Base-by-base conservation (phyloP, 176 grass and related monocot species). In the Raddia distichophylla region DNA sequence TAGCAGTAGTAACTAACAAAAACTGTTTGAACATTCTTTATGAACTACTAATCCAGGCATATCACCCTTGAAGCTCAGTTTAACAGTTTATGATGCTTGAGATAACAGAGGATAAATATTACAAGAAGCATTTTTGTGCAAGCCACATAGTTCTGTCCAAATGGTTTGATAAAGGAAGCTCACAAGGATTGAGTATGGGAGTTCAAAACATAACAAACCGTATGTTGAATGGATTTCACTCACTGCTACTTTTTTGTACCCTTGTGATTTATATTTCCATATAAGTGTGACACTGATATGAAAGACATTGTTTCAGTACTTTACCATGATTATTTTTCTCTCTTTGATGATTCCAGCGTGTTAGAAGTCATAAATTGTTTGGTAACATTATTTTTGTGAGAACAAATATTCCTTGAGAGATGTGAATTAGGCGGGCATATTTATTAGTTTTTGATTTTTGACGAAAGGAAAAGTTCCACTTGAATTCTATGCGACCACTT, bases 341-440 rank as follows among this genome's bases (percentile, higher is more conserved):
- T 18, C 33, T 35, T 53, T 2, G 6, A 65, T 34, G 7, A 51
- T 32, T 50, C 48, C 22, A 54, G 48, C 44, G 16, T 42, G 8
- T 2, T 46, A 45, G 1, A 27, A 27, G 42, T 22, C 9, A 45
- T 3, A 3, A 58, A 45, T 44, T 60, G 35, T 45, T 60, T 33
- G 2, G 5, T 33, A 57, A 59, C 78, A 80, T 37, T 45, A 13
- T 64, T 65, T 78, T n/a, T 18, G 17, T 64, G 47, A 64, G 62
- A 77, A 62, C 17, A 77, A 67, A 43, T 20, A 80, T 80, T 55
- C 47, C 54, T 80, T 15, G 51, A 68, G 50, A 35, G 63, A 42
- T 11, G 35, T 67, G 18, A 67, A 54, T 50, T 18, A 12, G 35
- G 18, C 53, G 34, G 7, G 32, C 62, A 67, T 10, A 18, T 57